Percentiles rank a stretch among this genome's conserved stretches.
These are phyloP conservation scores for Yarrowia divulgata DNA, from an alignment of 805 yeast genomes.

Conservation along the genomic window DNA sequence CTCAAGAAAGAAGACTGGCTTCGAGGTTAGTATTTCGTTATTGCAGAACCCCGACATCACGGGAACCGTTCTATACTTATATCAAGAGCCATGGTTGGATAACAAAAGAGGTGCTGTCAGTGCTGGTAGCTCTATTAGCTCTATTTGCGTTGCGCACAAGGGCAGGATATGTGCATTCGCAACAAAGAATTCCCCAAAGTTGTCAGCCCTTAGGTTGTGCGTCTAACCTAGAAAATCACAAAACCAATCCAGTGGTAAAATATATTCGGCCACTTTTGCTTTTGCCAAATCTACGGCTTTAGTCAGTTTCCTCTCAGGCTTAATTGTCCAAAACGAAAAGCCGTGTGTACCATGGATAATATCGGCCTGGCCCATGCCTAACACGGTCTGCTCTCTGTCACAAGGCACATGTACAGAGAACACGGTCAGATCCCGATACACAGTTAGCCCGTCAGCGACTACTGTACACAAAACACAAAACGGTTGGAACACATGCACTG, in stretches of 20 bases:
- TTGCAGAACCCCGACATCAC: neutral
- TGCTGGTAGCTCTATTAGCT: conserved; percentile 29
- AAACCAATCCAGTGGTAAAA: conserved; percentile 13
- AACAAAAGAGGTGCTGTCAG: conserved; percentile 34
- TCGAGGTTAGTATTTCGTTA: neutral
- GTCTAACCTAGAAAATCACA: conserved; percentile 34
- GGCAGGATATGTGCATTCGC: conserved; percentile 28
- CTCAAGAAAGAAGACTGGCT: neutral
- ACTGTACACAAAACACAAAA: neutral
- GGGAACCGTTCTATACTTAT: conserved; percentile 18
- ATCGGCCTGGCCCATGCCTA: neutral
- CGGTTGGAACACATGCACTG: conserved; percentile 4
- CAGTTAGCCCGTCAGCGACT: neutral
- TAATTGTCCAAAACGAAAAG: neutral
- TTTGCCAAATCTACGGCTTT: conserved; percentile 11
- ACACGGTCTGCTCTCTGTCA: neutral
- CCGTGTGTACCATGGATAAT: neutral
- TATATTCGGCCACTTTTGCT: conserved; percentile 8
- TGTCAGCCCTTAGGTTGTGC: conserved; percentile 17
- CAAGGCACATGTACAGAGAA: neutral
- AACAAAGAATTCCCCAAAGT: conserved; percentile 26
- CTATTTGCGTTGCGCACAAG: conserved; percentile 34
- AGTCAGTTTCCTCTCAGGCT: conserved; percentile 5
- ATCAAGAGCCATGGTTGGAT: conserved; percentile 7
- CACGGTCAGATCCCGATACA: neutral